Evolutionary conservation across 306 rosid genomes (phyloP).

Genomic region (Ochetophila trinervis): DNA sequence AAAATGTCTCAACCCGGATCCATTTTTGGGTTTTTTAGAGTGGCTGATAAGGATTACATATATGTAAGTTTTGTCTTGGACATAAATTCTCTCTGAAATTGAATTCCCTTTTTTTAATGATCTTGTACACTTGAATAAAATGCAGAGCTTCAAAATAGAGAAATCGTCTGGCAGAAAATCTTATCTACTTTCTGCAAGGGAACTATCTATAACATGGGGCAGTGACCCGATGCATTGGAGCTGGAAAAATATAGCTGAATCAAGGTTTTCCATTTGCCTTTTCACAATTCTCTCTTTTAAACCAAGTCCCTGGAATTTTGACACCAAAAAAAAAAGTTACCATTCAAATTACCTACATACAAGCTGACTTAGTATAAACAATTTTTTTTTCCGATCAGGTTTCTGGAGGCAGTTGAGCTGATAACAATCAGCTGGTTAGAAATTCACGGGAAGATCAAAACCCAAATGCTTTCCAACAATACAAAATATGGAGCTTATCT

Average conservation of each 20-base stretch:
- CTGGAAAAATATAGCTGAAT: conserved; percentile 45
- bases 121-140: neutral
- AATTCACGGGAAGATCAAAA: conserved; percentile 48
- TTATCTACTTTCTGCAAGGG: conserved; percentile 52
- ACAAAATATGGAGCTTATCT: conserved; percentile 54
- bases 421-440: conserved; percentile 53
- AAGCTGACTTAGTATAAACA: too few species aligned
- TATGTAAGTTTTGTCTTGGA: too few species aligned
- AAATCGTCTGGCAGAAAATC: conserved; percentile 38
- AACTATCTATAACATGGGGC: conserved; percentile 44
- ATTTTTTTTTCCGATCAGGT: conserved; percentile 31
- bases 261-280: conserved; percentile 31
- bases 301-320: too few species aligned
- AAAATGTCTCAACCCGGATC: too few species aligned
- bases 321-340: too few species aligned
- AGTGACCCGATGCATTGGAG: conserved; percentile 46
- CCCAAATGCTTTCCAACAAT: conserved; percentile 32
- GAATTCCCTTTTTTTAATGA: neutral
- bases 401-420: conserved; percentile 45
- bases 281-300: too few species aligned
- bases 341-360: too few species aligned
- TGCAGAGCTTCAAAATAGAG: conserved; percentile 53
- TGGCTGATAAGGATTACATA: too few species aligned
- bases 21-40: too few species aligned
- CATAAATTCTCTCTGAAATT: too few species aligned